These are phyloP conservation scores for Terfezia boudieri DNA, from an alignment of 495 filamentous ascomycete species.

Conservation along the genomic window DNA sequence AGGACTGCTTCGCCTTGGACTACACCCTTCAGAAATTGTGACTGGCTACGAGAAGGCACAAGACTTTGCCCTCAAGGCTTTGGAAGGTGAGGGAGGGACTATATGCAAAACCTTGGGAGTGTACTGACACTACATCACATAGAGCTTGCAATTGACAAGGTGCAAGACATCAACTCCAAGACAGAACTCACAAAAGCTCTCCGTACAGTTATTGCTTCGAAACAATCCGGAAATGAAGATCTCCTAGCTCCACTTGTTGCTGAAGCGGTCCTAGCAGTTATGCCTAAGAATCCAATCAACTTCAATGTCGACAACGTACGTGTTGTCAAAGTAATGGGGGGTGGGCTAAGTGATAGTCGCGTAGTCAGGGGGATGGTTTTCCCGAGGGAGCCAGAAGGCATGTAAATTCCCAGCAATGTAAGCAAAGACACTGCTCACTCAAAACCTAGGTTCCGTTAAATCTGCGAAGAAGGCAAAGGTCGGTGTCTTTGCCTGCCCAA, in stretches of 20 bases:
- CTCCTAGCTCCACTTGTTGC: constrained; percentile 66
- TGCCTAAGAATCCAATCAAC: constrained; percentile 91
- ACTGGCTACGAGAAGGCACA: constrained; percentile 88
- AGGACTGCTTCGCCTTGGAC: constrained; percentile 78
- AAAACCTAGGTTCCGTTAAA: constrained; percentile 39
- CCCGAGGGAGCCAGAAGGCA: constrained; percentile 61
- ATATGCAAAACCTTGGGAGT: too few relatives aligned
- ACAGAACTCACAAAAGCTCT: constrained; percentile 85
- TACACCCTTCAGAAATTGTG: constrained; percentile 93
- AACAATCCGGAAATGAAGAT: constrained; percentile 86
- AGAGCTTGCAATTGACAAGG: constrained; percentile 79
- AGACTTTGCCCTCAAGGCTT: constrained; percentile 55
- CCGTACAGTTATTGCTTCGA: constrained; percentile 82
- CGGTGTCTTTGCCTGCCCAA: constrained; percentile 84
- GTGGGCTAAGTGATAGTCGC: constrained; percentile 71
- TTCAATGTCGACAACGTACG: constrained; percentile 99
- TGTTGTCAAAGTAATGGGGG: constrained; percentile 99
- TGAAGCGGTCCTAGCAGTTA: constrained; percentile 79
- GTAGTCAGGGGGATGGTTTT: constrained; percentile 99
- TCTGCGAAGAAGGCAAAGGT: constrained; percentile 85
- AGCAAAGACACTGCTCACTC: not conserved
- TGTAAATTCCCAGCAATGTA: not conserved
- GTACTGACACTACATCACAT: not conserved
- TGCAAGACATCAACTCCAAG: constrained; percentile 56
- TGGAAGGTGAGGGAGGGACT: constrained; percentile 39